Conservation (phyloP, 2,329 filamentous ascomycete genomes). For the Diaporthe sp. region DNA sequence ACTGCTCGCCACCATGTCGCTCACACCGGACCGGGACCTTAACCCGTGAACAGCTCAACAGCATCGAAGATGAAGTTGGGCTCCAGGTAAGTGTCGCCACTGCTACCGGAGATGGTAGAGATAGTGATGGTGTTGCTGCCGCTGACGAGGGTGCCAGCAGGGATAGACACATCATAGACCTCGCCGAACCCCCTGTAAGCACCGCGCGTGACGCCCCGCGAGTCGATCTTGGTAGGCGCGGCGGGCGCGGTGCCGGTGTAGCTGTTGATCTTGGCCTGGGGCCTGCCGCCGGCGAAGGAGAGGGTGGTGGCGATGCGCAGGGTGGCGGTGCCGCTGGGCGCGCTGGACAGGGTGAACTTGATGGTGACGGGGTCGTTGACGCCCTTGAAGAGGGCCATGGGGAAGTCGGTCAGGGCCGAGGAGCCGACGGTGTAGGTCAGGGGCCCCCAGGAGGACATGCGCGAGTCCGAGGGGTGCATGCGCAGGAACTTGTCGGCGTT, state of each 20-base stretch:
- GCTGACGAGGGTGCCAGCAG: conserved; percentile 68
- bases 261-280: conserved; percentile 68
- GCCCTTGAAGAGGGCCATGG: conserved; percentile 75
- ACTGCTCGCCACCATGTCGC: not conserved
- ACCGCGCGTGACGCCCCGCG: conserved; percentile 73
- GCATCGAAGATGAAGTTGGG: conserved; percentile 64
- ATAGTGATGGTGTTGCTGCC: conserved; percentile 75
- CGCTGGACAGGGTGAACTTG: conserved; percentile 66
- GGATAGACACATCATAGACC: conserved; percentile 72
- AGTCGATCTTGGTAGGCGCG: conserved; percentile 73
- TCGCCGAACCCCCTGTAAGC: conserved; percentile 75
- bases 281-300: conserved; percentile 70
- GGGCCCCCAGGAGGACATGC: conserved; percentile 73
- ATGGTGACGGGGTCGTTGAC: conserved; percentile 73
- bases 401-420: conserved; percentile 65
- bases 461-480: conserved; percentile 76
- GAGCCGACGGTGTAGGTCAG: conserved; percentile 72
- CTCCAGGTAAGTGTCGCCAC: conserved; percentile 65
- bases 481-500: conserved; percentile 76
- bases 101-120: conserved; percentile 68
- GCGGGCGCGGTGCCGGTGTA: conserved; percentile 62
- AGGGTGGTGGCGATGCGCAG: conserved; percentile 75
- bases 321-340: conserved; percentile 65
- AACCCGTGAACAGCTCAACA: conserved; percentile 48
- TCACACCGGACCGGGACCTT: not conserved